Evolutionary conservation across 2,329 filamentous ascomycete species (phyloP), one percentile per base, ranked within the genome.

Genomic region (Didymella arachidicola): DNA sequence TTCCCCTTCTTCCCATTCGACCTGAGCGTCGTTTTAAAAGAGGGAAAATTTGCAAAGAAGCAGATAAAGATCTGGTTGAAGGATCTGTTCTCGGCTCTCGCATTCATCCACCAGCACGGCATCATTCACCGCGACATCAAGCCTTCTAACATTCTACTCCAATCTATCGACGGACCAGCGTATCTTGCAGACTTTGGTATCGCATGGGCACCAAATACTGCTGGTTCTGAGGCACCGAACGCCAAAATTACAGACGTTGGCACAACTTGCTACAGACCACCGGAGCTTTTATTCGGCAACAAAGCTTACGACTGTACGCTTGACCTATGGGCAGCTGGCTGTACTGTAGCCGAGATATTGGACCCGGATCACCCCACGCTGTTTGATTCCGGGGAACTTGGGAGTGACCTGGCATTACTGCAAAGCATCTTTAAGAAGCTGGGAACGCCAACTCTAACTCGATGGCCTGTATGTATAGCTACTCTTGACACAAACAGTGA

Each of bases 101-200:
- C 79, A 2, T 84, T 90, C 67, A 81, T 97, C 2, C 95, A 99
- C 73, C 67, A 76, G 7, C 79, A 86, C 25, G 89, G 87, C 7
- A 93, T 99, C 57, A 89, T 99, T 53, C 95, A 99, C 75, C 88
- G 95, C 56, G 95, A 99, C 72, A 81, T 99, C 72, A 99, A 99
- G 72, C 95, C 95, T 0, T 93, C 92, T 0, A 96, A 97, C 52
- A 84, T 99, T 34, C 81, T 97, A 8, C 83, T 97, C 44, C 80
- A 84, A 41, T 86, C 88, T 0, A 79, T 84, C 0, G 80, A 84
- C 6, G 91, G 90, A 0, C 90, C 92, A 4, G 91, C 91, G 3
- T 90, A 88, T 66, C 83, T 99, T 2, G 87, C 92, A 34, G 95
- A 99, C 76, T 98, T 99, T 79, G 94, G 95, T 49, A 96, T 95